Evolutionary conservation across 139 green algal genomes (phyloP).

Genomic region (Diplosphaera chodatii): DNA sequence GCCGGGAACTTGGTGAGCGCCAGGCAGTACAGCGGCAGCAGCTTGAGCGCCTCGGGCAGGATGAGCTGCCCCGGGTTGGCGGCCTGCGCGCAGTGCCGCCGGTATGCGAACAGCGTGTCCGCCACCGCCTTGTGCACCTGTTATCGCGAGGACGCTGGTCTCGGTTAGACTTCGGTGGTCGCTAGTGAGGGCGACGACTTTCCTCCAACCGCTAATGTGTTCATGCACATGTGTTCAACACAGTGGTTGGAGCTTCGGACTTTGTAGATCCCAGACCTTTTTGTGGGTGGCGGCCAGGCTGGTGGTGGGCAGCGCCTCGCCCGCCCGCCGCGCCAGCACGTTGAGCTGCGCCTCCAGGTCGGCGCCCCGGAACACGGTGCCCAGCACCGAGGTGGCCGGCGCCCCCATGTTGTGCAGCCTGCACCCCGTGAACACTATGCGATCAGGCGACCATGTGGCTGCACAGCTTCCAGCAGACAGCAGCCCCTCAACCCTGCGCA

Average conservation of each 20-base stretch:
- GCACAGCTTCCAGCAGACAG: background rate
- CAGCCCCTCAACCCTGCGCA: background rate
- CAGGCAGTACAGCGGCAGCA: conserved; percentile 80
- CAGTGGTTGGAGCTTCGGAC: too few species aligned
- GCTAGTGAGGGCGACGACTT: too few species aligned
- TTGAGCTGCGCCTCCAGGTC: conserved; percentile 76
- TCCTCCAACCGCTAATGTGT: too few species aligned
- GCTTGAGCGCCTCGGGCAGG: conserved; percentile 85
- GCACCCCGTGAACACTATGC: too few species aligned
- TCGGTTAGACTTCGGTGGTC: too few species aligned
- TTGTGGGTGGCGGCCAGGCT: too few species aligned
- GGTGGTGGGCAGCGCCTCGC: background rate
- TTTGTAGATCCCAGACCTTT: too few species aligned
- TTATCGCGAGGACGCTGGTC: too few species aligned
- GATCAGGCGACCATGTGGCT: conserved; percentile 23
- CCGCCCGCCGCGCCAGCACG: conserved; percentile 22
- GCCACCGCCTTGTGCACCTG: conserved; percentile 8
- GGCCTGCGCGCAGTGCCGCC: conserved; percentile 63
- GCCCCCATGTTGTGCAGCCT: conserved; percentile 18
- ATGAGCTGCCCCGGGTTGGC: conserved; percentile 72
- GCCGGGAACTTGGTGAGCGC: conserved; percentile 62
- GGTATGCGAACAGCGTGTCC: conserved; percentile 54
- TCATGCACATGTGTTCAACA: too few species aligned
- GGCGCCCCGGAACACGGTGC: conserved; percentile 67
- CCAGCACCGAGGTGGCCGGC: conserved; percentile 52